Percentiles rank a stretch among this genome's conserved stretches.
Conservation (phyloP, 2,329 filamentous ascomycete genomes). For the Penicillium italicum region DNA sequence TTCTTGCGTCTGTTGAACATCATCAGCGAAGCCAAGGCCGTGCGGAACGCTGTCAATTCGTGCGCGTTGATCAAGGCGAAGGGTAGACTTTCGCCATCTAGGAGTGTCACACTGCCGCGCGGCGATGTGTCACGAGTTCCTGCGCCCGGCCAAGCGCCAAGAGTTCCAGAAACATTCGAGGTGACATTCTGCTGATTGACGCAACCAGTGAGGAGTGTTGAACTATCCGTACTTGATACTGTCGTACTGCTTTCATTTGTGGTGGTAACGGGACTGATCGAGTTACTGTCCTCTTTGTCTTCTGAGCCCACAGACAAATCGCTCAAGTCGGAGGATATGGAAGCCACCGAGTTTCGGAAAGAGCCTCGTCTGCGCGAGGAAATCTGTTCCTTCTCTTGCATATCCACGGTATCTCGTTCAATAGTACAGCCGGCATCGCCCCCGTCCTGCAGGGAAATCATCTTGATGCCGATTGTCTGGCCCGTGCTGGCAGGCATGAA, state of each 20-base stretch:
- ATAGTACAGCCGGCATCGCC: slow-evolving; percentile 31
- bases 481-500: slow-evolving; percentile 65
- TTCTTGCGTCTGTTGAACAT: slow-evolving; percentile 62
- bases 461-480: slow-evolving; percentile 60
- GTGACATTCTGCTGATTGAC: slow-evolving; percentile 31
- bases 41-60: slow-evolving; percentile 67
- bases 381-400: slow-evolving; percentile 14
- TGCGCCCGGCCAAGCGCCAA: slow-evolving; percentile 35
- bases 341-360: slow-evolving; percentile 33
- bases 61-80: slow-evolving; percentile 63
- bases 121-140: slow-evolving; percentile 47
- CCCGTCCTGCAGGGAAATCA: slow-evolving; percentile 53
- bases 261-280: neutral
- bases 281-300: slow-evolving; percentile 14
- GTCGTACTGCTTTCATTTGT: slow-evolving; percentile 7
- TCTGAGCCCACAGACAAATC: slow-evolving; percentile 35
- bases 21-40: slow-evolving; percentile 58
- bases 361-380: slow-evolving; percentile 17
- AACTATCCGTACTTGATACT: slow-evolving; percentile 23
- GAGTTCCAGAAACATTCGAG: slow-evolving; percentile 26
- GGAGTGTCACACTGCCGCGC: slow-evolving; percentile 57
- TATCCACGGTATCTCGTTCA: slow-evolving; percentile 28
- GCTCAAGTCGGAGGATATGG: slow-evolving; percentile 35
- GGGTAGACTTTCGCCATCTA: slow-evolving; percentile 56
- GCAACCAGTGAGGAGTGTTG: slow-evolving; percentile 30